Conservation (phyloP, 2,329 filamentous ascomycete genomes). For the Paradendryphiella salina region DNA sequence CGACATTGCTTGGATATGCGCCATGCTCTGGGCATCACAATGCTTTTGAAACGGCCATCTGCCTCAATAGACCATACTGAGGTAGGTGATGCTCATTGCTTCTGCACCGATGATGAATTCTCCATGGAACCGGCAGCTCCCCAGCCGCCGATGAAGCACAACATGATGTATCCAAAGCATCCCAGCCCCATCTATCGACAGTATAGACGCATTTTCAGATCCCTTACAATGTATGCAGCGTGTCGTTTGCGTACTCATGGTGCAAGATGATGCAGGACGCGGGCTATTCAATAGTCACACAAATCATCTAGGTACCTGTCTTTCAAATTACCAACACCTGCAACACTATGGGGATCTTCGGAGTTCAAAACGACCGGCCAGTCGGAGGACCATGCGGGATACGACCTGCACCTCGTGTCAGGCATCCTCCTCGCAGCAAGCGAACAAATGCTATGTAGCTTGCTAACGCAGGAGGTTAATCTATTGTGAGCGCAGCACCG, state of each 20-base stretch:
- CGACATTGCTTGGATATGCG: slow-evolving; percentile 24
- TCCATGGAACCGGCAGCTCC: neutral
- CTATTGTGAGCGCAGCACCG: slow-evolving; percentile 32
- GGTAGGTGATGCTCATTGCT: neutral
- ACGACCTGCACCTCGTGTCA: slow-evolving; percentile 12
- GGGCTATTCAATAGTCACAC: slow-evolving; percentile 15
- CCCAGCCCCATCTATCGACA: slow-evolving; percentile 4
- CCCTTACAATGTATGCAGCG: slow-evolving; percentile 14
- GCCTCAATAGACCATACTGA: slow-evolving; percentile 3
- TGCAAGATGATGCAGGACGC: slow-evolving; percentile 32
- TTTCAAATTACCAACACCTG: slow-evolving; percentile 23
- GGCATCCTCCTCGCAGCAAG: slow-evolving; percentile 14
- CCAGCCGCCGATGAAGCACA: slow-evolving; percentile 2
- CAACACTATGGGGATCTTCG: slow-evolving; percentile 31
- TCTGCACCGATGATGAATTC: slow-evolving; percentile 1
- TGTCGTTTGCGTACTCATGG: slow-evolving; percentile 4
- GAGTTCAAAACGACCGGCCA: slow-evolving; percentile 17
- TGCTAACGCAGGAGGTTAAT: slow-evolving; percentile 17
- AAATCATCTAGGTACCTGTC: slow-evolving; percentile 9
- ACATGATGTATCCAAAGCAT: neutral
- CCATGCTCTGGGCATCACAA: slow-evolving; percentile 17
- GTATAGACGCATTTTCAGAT: slow-evolving; percentile 1
- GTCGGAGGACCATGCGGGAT: slow-evolving; percentile 13
- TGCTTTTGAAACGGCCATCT: slow-evolving; percentile 8
- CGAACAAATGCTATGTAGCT: slow-evolving; percentile 27